Conservation (phyloP, 495 filamentous ascomycete species). For the Pyrenula massariospora region DNA sequence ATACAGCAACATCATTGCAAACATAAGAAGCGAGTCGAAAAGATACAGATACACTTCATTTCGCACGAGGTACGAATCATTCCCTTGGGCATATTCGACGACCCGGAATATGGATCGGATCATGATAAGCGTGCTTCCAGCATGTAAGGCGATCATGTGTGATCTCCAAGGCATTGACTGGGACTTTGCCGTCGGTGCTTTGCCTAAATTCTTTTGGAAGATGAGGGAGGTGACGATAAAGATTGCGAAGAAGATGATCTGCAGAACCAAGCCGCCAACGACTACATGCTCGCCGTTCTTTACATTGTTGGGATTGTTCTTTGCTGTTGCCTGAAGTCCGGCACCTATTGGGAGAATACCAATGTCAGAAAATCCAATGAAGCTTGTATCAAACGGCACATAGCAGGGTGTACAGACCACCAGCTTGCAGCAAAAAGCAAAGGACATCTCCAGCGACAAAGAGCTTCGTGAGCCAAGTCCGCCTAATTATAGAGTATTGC, state of each 20-base stretch:
- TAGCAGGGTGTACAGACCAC: background rate
- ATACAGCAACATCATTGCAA: slow-evolving; percentile 35
- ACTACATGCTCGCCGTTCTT: background rate
- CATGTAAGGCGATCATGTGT: slow-evolving; percentile 40
- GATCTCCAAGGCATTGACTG: slow-evolving; percentile 33
- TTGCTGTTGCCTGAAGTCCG: background rate
- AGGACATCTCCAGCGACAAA: background rate
- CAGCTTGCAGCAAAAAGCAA: background rate
- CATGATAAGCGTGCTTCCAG: too few species aligned
- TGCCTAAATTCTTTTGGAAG: slow-evolving; percentile 21
- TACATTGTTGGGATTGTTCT: slow-evolving; percentile 21
- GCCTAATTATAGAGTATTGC: slow-evolving; percentile 21
- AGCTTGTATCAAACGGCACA: slow-evolving; percentile 28
- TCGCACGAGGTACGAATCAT: slow-evolving; percentile 34
- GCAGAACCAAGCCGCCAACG: slow-evolving; percentile 34
- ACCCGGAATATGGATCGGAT: slow-evolving; percentile 49
- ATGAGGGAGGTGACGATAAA: slow-evolving; percentile 34
- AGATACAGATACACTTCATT: slow-evolving; percentile 52
- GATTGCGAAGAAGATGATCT: slow-evolving; percentile 40
- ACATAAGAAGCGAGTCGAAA: slow-evolving; percentile 51
- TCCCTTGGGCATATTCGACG: slow-evolving; percentile 49
- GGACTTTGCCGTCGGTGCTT: slow-evolving; percentile 10
- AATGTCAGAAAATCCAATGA: slow-evolving; percentile 11
- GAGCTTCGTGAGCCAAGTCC: slow-evolving; percentile 36
- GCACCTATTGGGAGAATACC: background rate